phyloP scores from a whole-genome alignment of 2,329 filamentous ascomycete species.

The Fusarium sp. region DNA sequence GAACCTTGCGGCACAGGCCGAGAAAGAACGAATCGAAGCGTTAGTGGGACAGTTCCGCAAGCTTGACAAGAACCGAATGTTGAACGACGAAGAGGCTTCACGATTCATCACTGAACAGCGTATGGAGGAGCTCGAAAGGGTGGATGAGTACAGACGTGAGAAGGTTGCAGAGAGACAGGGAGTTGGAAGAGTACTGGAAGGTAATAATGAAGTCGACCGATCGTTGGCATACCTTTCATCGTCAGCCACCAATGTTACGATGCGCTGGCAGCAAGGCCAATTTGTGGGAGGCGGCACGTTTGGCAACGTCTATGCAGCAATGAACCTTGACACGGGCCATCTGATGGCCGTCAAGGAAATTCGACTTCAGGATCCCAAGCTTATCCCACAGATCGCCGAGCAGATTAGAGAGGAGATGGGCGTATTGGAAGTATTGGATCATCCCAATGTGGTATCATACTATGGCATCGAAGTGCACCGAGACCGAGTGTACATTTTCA shows the following conservation, averaged over 20 bases:
- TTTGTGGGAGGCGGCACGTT: slow-evolving; percentile 98
- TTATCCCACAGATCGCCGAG: slow-evolving; percentile 92
- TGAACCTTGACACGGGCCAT: slow-evolving; percentile 95
- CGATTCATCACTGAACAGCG: slow-evolving; percentile 80
- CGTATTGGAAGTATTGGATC: slow-evolving; percentile 92
- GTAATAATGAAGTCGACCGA: slow-evolving; percentile 94
- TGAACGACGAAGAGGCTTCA: slow-evolving; percentile 88
- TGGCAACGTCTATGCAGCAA: slow-evolving; percentile 95
- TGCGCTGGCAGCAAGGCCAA: slow-evolving; percentile 99
- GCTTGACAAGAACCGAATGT: slow-evolving; percentile 78
- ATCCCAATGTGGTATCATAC: slow-evolving; percentile 97
- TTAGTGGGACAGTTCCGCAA: slow-evolving; percentile 80
- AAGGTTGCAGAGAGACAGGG: slow-evolving; percentile 88
- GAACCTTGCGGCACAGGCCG: slow-evolving; percentile 90
- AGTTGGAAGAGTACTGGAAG: slow-evolving; percentile 90
- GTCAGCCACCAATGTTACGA: slow-evolving; percentile 91
- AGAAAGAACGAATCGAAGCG: slow-evolving; percentile 88
- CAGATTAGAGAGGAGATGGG: slow-evolving; percentile 98
- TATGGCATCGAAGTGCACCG: slow-evolving; percentile 98
- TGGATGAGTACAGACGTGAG: slow-evolving; percentile 83
- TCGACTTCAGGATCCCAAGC: slow-evolving; percentile 92
- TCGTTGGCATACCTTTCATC: slow-evolving; percentile 94
- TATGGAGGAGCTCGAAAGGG: slow-evolving; percentile 75
- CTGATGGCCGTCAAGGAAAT: slow-evolving; percentile 99
- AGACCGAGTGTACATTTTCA: slow-evolving; percentile 99